Conservation (phyloP, 495 filamentous ascomycete species). For the Amphirosellinia nigrospora region DNA sequence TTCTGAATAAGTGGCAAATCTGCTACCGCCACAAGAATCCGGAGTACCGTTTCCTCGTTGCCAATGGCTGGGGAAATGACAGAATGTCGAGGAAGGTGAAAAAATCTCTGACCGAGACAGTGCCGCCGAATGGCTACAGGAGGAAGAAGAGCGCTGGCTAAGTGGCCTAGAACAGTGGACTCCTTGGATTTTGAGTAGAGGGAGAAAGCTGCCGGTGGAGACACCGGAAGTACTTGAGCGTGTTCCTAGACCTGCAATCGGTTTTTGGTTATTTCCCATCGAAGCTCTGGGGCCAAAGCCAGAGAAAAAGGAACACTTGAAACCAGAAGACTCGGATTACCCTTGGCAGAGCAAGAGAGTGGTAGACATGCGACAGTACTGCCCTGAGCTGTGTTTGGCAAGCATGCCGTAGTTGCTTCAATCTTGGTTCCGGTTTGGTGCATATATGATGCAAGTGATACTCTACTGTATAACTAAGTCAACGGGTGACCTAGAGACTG, state of each 20-base stretch:
- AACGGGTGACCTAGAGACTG: too few relatives aligned
- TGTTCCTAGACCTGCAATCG: conserved; percentile 13
- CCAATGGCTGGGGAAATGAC: neutral
- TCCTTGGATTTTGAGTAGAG: conserved; percentile 4
- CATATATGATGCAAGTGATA: too few relatives aligned
- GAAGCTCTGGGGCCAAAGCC: conserved; percentile 5
- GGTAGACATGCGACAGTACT: conserved; percentile 16
- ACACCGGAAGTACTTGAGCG: conserved; percentile 10
- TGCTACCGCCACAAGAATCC: neutral
- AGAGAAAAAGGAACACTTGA: neutral
- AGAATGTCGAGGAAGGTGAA: neutral
- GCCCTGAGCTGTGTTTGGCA: conserved; percentile 12
- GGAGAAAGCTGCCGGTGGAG: conserved; percentile 9
- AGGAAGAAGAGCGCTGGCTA: conserved; percentile 4
- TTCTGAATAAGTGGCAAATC: conserved; percentile 4
- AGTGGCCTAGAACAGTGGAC: neutral
- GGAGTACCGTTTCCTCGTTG: conserved; percentile 5
- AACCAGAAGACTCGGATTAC: neutral
- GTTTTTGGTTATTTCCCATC: conserved; percentile 19
- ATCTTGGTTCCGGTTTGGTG: too few relatives aligned
- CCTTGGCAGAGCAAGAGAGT: neutral
- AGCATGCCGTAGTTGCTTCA: conserved; percentile 2
- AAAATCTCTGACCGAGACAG: neutral
- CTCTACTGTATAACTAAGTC: too few relatives aligned
- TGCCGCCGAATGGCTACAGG: conserved; percentile 1